Base-by-base conservation (phyloP, 768 basidiomycete genomes). In the Pulveroboletus frians region DNA sequence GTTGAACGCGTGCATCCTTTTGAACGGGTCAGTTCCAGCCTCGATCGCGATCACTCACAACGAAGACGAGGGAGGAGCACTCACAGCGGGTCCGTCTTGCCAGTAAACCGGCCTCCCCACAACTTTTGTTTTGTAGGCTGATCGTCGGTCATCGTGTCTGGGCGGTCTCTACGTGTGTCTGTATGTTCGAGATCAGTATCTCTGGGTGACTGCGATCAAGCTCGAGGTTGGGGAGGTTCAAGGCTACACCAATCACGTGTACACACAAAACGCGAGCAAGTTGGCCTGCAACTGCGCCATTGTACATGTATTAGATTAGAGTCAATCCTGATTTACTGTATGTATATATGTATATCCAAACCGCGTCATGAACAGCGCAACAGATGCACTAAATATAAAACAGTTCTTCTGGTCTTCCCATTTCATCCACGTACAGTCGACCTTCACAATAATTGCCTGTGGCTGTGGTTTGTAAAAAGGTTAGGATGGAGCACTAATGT, bases 1-100 rank as follows among this genome's bases (percentile, higher is more conserved):
- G 67, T 97, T 98, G 75, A 95, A 98, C 27, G 83, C 88, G 69
- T 96, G 92, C 95, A 98, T 98, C 39, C 92, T 95, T 32, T 43
- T 29, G 44, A 29, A 4, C 23, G 36, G 7, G 39, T 60, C 52
- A 57, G 43, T 23, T 11, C 14, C 5, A n/a, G 27, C 30, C 3
- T 36, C 14, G 15, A 31, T 27, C 30, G 8, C 18, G 20, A 38
- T 31, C 46, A 15, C 2, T 32, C 21, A n/a, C 9, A 14, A 17
- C 18, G 3, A 23, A 38, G n/a, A 14, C 17, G 27, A 26, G 2
- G 11, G 31, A 14, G 10, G 31, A 14, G 31, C 13, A 30, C 29
- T 11, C 29, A 30, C 29, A 30, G 9, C 29, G 29, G 29, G 69
- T 96, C 93, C 0, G 90, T 92, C 57, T 81, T 83, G 40, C 90